These are phyloP conservation scores for Dalbergia cultrata DNA, from an alignment of 306 rosid species.

Conservation along the genomic window DNA sequence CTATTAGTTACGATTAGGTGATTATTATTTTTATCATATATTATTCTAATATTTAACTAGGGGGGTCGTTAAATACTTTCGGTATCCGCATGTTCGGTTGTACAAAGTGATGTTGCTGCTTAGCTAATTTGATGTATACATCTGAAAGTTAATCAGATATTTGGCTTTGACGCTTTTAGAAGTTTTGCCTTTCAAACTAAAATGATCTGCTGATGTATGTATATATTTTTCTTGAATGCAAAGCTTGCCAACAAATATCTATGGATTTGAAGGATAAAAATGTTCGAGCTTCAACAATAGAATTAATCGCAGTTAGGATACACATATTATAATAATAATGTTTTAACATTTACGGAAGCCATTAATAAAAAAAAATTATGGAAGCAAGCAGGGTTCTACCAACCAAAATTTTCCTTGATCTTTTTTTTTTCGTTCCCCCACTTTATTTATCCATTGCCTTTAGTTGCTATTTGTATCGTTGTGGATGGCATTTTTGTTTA, in stretches of 20 bases:
- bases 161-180: constrained; percentile 33
- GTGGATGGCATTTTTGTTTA: background rate
- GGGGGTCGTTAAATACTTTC: constrained; percentile 38
- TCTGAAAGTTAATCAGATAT: constrained; percentile 15
- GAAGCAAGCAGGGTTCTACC: background rate
- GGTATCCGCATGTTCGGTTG: constrained; percentile 38
- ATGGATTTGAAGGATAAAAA: background rate
- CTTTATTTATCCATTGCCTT: background rate
- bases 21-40: background rate
- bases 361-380: background rate
- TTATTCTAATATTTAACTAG: background rate
- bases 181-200: constrained; percentile 40
- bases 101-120: constrained; percentile 45
- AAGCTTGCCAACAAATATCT: constrained; percentile 7
- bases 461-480: too few species aligned
- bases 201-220: background rate
- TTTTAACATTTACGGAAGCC: background rate
- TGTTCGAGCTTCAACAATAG: background rate
- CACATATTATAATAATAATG: too few species aligned
- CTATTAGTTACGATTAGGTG: constrained; percentile 44
- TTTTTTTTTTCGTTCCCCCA: background rate
- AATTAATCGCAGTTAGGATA: background rate
- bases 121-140: constrained; percentile 47
- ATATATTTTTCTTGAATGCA: constrained; percentile 21
- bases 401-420: background rate